phyloP scores from a whole-genome alignment of 306 rosid species.

The Dalbergia oliveri region DNA sequence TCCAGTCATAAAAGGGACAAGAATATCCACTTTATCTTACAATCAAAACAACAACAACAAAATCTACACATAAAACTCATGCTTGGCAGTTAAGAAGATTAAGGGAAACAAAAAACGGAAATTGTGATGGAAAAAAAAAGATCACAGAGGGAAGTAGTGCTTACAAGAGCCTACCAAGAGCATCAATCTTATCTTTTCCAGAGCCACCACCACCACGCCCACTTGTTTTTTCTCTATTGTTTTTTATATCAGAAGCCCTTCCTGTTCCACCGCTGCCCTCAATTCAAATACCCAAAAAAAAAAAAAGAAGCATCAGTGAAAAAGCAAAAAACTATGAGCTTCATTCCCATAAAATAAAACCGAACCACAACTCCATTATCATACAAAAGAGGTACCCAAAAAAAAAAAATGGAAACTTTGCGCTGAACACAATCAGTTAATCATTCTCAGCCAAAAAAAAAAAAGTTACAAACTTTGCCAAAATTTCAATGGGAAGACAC shows the following conservation, averaged over 20 bases:
- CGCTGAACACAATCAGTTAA: neutral
- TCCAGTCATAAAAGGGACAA: neutral
- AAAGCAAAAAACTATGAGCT: slow-evolving; percentile 10
- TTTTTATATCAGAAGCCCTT: slow-evolving; percentile 60
- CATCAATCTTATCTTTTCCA: slow-evolving; percentile 86
- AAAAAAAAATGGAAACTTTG: neutral
- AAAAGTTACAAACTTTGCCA: neutral
- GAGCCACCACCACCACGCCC: slow-evolving; percentile 57
- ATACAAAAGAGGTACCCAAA: neutral
- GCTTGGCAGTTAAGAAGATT: neutral
- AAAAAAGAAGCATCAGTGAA: neutral
- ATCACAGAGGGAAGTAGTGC: slow-evolving; percentile 41
- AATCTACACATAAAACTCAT: neutral
- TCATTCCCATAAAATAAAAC: neutral
- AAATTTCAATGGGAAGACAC: neutral
- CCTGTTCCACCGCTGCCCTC: slow-evolving; percentile 63
- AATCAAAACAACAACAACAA: neutral
- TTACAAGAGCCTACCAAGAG: slow-evolving; percentile 96
- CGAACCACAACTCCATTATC: neutral
- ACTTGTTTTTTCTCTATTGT: slow-evolving; percentile 58
- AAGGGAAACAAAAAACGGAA: neutral
- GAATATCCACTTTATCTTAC: neutral
- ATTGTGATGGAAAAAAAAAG: neutral
- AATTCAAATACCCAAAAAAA: neutral
- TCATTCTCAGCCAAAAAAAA: neutral